Conservation (phyloP, 2,329 filamentous ascomycete genomes). For the Zasmidium angulare region DNA sequence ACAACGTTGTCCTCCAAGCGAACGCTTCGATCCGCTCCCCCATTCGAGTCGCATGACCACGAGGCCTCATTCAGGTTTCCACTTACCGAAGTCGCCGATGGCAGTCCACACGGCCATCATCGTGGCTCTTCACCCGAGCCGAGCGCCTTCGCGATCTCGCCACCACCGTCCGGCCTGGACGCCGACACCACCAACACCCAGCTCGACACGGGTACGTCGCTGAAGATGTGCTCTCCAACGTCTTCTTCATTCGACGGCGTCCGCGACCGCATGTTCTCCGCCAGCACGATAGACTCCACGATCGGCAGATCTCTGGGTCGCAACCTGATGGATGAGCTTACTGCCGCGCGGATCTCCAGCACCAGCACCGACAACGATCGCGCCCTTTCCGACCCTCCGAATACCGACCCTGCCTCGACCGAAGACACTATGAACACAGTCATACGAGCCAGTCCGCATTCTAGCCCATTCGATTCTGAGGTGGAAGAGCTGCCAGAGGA, state of each 20-base stretch:
- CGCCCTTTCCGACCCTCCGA: neutral
- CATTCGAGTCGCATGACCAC: constrained; percentile 23
- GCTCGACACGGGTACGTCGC: neutral
- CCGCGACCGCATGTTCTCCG: constrained; percentile 24
- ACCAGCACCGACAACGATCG: neutral
- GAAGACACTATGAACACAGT: neutral
- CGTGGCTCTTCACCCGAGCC: constrained; percentile 5
- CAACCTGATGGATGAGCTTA: constrained; percentile 38
- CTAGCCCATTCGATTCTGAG: constrained; percentile 2
- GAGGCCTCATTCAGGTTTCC: constrained; percentile 12
- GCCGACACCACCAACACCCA: neutral
- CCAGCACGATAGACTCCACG: constrained; percentile 23
- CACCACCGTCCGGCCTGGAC: neutral
- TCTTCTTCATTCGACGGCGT: constrained; percentile 11
- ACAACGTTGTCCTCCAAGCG: constrained; percentile 28
- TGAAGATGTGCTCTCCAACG: neutral
- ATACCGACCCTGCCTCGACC: neutral
- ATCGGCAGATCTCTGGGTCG: constrained; percentile 22
- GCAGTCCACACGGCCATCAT: neutral
- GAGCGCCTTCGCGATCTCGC: neutral
- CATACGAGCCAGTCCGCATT: neutral
- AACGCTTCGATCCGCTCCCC: constrained; percentile 28
- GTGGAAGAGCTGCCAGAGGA: neutral
- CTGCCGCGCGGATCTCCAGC: constrained; percentile 14
- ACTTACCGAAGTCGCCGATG: neutral